Conservation (phyloP, 495 filamentous ascomycete genomes). For the Margaritispora aquatica region DNA sequence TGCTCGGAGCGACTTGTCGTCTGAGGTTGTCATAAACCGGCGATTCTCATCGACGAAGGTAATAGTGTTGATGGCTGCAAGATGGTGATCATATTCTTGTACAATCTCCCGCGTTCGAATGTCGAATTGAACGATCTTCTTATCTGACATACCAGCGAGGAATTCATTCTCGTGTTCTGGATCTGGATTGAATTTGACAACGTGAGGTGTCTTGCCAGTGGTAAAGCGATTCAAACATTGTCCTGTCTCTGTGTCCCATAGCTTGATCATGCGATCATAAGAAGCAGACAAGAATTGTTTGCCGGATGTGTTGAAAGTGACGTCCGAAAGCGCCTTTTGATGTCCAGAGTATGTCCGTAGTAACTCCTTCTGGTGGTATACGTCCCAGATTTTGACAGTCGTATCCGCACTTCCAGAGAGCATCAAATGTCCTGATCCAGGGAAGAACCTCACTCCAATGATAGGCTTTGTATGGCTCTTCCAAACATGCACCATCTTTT, state of each 20-base stretch:
- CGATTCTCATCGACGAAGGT: slow-evolving; percentile 93
- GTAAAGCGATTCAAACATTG: slow-evolving; percentile 79
- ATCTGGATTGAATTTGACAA: slow-evolving; percentile 85
- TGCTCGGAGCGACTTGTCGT: slow-evolving; percentile 90
- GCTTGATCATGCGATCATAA: slow-evolving; percentile 90
- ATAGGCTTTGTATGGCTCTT: slow-evolving; percentile 81
- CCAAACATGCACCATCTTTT: slow-evolving; percentile 89
- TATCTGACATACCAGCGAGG: slow-evolving; percentile 92
- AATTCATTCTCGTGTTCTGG: slow-evolving; percentile 79
- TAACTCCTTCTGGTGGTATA: slow-evolving; percentile 81
- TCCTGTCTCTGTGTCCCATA: slow-evolving; percentile 97
- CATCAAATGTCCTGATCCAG: slow-evolving; percentile 76
- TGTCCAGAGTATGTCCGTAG: slow-evolving; percentile 88
- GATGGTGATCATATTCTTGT: slow-evolving; percentile 97
- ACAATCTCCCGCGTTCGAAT: slow-evolving; percentile 71
- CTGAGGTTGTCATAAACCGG: slow-evolving; percentile 94
- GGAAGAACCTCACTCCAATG: slow-evolving; percentile 83
- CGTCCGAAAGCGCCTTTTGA: slow-evolving; percentile 82
- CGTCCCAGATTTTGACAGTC: slow-evolving; percentile 92
- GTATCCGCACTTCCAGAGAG: slow-evolving; percentile 80
- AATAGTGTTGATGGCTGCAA: slow-evolving; percentile 95
- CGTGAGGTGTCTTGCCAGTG: slow-evolving; percentile 90
- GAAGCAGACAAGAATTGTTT: slow-evolving; percentile 84
- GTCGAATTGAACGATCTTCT: slow-evolving; percentile 98
- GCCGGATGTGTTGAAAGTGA: slow-evolving; percentile 78